Evolutionary conservation across 1,139 yeast species (phyloP), one percentile per base, ranked within the genome.

Genomic region (Suhomyces chickasaworum): DNA sequence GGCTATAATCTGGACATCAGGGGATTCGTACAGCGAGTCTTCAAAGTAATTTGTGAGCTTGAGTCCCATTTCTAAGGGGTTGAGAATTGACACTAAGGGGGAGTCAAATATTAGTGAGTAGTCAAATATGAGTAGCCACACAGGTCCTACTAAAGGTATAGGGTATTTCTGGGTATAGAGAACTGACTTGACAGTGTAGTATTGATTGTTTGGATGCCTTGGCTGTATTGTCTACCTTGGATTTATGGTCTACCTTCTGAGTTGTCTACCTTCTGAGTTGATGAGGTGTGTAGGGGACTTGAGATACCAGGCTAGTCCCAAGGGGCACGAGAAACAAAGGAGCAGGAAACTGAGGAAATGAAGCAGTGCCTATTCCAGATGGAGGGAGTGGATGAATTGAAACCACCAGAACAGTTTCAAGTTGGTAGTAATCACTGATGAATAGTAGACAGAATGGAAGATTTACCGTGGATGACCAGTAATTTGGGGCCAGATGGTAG

Each of bases 1-100:
- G 21, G 79, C 67, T 40, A 79, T 71, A 44, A 80, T 70, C 57
- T 72, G 69, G 45, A 70, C 66, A 39, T 70, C 71, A 29, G 63
- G 56, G 10, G 61, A 50, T 50, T 72, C 77, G 49, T 61, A 63
- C 45, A 61, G 63, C 15, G 66, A 59, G 51, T 61, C 62, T 35
- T 69, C 74, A 53, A 71, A 71, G 58, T 70, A 71, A 46, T 68
- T 61, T 22, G 76, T 68, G 50, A 68, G 66, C 55, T 60, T 68
- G 47, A 71, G 62, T 9, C 77, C 77, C 77, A 71, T 70, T 29
- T 29, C 17, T 29, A 29, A 29, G 32, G 32, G 41, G 18, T 30
- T 39, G 42, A 31, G 35, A 20, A 18, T 29, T 22, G 17, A 13
- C 18, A 8, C 18, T 13, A n/a, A 21, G 37, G 37, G 37, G 37